These are phyloP conservation scores for Fistulinella prunicolor DNA, from an alignment of 768 basidiomycete species.

Conservation along the genomic window DNA sequence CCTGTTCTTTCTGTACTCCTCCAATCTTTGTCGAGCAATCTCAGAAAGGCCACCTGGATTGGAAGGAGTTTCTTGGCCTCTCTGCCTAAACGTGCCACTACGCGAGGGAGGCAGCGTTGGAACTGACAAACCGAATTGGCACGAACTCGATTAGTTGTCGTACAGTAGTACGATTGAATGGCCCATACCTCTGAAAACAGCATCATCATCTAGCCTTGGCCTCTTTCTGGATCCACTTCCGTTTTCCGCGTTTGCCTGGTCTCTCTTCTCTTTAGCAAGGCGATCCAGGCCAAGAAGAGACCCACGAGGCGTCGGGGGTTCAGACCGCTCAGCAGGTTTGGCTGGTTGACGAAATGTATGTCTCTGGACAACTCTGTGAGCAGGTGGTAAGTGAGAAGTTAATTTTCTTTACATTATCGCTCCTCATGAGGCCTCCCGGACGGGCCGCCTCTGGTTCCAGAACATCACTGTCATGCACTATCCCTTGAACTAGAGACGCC, in stretches of 20 bases:
- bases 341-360: slow-evolving; percentile 81
- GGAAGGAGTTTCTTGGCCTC: slow-evolving; percentile 90
- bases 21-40: slow-evolving; percentile 62
- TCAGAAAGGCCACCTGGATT: slow-evolving; percentile 89
- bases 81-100: slow-evolving; percentile 58
- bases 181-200: slow-evolving; percentile 81
- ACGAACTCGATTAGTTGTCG: too few species aligned
- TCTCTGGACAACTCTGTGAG: slow-evolving; percentile 40
- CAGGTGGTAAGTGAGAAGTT: neutral
- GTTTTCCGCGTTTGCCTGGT: slow-evolving; percentile 44
- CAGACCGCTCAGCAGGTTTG: slow-evolving; percentile 62
- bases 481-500: too few species aligned
- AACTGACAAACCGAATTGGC: slow-evolving; percentile 50
- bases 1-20: slow-evolving; percentile 68
- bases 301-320: slow-evolving; percentile 72
- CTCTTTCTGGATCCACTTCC: slow-evolving; percentile 54
- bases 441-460: slow-evolving; percentile 77
- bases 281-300: slow-evolving; percentile 87
- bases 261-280: slow-evolving; percentile 85
- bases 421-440: slow-evolving; percentile 73
- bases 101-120: slow-evolving; percentile 67
- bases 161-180: neutral
- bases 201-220: slow-evolving; percentile 55
- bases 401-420: slow-evolving; percentile 35
- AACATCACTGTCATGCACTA: slow-evolving; percentile 78